Base-by-base conservation (phyloP, 352 stramenopile genomes). In the Peronospora farinosa region DNA sequence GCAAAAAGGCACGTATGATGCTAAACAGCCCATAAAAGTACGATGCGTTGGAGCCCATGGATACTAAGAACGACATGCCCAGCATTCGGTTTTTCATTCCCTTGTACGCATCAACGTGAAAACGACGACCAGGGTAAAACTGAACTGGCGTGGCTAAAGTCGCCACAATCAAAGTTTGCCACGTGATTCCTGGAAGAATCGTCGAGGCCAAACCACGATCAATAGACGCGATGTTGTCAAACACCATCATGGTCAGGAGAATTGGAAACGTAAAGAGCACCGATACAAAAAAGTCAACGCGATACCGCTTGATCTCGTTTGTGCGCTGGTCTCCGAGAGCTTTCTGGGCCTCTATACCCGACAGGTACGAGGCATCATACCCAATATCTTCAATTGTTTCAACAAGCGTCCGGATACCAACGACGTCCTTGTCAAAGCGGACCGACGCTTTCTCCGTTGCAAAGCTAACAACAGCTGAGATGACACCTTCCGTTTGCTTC, bases 21-120 rank as follows among this genome's bases (percentile, higher is more conserved):
- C 86, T 92, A 40, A 97, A 89, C 3, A 97, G 47, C 0, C 86
- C 96, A 64, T 98, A 99, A 27, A 96, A 81, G 62, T 98, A 99
- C 12, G 95, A 95, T 0, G 95, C 89, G 35, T 93, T 97, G 15
- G 95, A 97, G 21, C 96, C 96, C 72, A 98, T 90, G 0, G 90
- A 96, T 12, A 99, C 91, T 13, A 99, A 69, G 51, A 98, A 97
- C 42, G 96, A 95, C 96, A 99, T 99, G 21, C 95, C 95, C 7
- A 97, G 69, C 40, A 85, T 71, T 27, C 88, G 71, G 47, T 95
- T 88, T 57, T 86, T 78, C 19, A 98, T 57, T 2, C 82, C 88
- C 50, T 97, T 92, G 65, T 86, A 97, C 7, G 95, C 86, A 57
- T 96, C 89, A 9, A 91, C 59, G 67, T 98, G 97, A 61, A 98